Base-by-base conservation (phyloP, 1,139 yeast species). In the Arxiozyma bovina region DNA sequence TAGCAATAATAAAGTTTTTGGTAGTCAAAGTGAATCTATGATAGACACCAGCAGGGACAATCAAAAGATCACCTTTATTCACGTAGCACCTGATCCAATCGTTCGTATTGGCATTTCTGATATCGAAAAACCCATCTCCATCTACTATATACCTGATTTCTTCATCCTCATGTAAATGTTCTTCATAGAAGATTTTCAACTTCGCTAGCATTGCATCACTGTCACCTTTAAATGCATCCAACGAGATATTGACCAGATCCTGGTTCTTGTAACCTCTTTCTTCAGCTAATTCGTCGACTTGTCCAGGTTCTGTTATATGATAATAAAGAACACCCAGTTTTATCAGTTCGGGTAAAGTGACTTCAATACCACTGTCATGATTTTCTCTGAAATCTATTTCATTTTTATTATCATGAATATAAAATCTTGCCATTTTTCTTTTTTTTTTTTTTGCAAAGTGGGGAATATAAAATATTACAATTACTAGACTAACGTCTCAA, bases 111-210 rank as follows among this genome's bases (percentile, higher is more conserved):
- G 73, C 67, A 65, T 81, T 83, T 59, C 96, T 78, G 11, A 93
- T 90, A 66, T 93, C 98, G 68, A 93, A 93, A 71, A 80, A 93
- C 0, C 99, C 98, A 58, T 83, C 87, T 11, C 99, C 99, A 30
- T 86, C 96, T 38, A 86, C 69, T 56, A 90, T 81, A 71, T 90
- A 91, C 60, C 99, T 77, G 68, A 93, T 93, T 74, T 93, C 99
- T 72, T 93, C 99, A 69, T 93, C 99, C 69, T 93, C 98, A 69
- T 93, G 99, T 60, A 88, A 76, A 70, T 93, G 99, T 69, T 93
- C 98, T 51, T 80, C 76, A 73, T 85, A 89, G 70, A 91, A 91
- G 54, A 72, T 78, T 58, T 78, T 74, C 72, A 91, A 78, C 70
- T 89, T 88, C 56, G 74, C 75, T 59, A 81, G 77, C 64, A 86